phyloP scores from a whole-genome alignment of 768 basidiomycete species.

The Lactifluus pinguis region DNA sequence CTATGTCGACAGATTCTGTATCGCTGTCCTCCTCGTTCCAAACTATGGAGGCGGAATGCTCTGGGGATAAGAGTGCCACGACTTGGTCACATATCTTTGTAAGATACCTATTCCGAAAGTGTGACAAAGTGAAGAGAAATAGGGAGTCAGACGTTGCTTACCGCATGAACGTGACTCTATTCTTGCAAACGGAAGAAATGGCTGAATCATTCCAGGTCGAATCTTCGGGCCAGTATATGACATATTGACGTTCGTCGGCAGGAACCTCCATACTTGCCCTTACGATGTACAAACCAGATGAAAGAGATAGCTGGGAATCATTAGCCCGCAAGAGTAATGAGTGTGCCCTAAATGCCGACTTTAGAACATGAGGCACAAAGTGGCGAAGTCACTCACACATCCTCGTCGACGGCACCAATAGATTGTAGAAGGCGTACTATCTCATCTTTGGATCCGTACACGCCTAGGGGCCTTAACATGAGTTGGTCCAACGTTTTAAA shows the following conservation, averaged over 20 bases:
- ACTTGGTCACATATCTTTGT: constrained; percentile 41
- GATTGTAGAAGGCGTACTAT: constrained; percentile 38
- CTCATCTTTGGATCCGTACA: constrained; percentile 47
- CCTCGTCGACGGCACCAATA: constrained; percentile 30
- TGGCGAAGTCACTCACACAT: constrained; percentile 28
- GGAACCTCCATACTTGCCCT: constrained; percentile 9
- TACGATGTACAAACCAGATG: constrained; percentile 44
- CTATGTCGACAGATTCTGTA: constrained; percentile 27
- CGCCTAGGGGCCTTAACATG: constrained; percentile 40
- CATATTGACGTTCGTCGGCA: constrained; percentile 29
- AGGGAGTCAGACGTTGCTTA: constrained; percentile 19
- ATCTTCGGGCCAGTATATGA: constrained; percentile 55
- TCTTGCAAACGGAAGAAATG: constrained; percentile 35
- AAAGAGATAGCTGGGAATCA: constrained; percentile 24
- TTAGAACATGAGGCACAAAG: background rate
- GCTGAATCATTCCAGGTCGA: constrained; percentile 49
- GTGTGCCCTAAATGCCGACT: constrained; percentile 10
- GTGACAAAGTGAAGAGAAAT: background rate
- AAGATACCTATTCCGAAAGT: background rate
- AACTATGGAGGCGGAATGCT: constrained; percentile 37
- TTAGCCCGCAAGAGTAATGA: constrained; percentile 15
- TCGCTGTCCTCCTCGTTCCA: constrained; percentile 32
- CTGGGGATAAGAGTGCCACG: constrained; percentile 39
- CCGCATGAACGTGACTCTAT: constrained; percentile 57
- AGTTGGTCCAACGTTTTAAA: constrained; percentile 43